Base-by-base conservation (phyloP, 108 stramenopile species). In the Discostella stelligeroides region DNA sequence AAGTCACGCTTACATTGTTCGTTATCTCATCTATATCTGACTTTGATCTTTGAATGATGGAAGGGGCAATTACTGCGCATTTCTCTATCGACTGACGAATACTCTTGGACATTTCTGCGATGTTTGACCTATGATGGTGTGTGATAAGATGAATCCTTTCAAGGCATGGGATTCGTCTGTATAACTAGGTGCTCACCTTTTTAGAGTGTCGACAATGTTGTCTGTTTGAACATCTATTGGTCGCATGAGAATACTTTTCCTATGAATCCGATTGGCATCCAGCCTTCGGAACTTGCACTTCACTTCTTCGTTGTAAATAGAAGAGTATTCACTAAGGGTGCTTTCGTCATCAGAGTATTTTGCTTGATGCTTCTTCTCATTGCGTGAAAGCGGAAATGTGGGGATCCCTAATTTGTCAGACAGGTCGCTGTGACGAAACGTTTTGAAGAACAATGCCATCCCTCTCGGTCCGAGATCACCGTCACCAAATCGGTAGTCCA, bases 371-470 rank as follows among this genome's bases (percentile, higher is more conserved):
- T 81, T 78, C 25, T 84, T 60, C 69, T 92, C 88, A 51, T 89
- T 88, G 41, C 84, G 82, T 9, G 86, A 87, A 10, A 93, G 83
- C 8, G 84, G 83, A 75, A 93, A 93, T 2, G 82, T 75, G 1
- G 89, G 88, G 61, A 93, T 83, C 23, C 92, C 92, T 72, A 88
- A 34, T 10, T 73, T 63, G 30, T 84, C 83, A 3, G 80, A 73
- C 24, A 88, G 45, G 21, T 68, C 68, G 28, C 76, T 76, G 64
- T 88, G 86, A 0, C 88, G 74, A 78, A 91, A 89, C 1, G 80
- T 80, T 51, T 85, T 81, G 71, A 94, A 94, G 66, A 94, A 94
- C 28, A 94, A 50, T 0, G 92, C 92, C 88, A 94, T 91, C 5
- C 92, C 92, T 30, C 92, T 63, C 1, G 85, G 86, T 10, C 92